These are phyloP conservation scores for Entonaema liquescens DNA, from an alignment of 495 filamentous ascomycete species.

Conservation along the genomic window DNA sequence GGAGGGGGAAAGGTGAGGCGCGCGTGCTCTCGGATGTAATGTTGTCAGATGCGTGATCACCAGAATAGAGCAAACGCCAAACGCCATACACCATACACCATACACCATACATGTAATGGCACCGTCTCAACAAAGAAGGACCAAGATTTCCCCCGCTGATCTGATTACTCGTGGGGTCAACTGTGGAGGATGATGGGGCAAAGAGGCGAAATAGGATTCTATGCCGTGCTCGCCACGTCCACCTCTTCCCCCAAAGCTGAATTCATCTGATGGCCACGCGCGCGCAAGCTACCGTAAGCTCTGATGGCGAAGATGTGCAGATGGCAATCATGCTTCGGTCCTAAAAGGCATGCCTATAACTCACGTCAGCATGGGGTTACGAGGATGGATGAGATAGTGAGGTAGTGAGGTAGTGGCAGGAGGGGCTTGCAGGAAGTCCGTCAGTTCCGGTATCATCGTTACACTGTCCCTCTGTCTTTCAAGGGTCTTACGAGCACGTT, in stretches of 20 bases:
- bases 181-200: slow-evolving; percentile 3
- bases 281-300: slow-evolving; percentile 24
- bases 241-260: slow-evolving; percentile 12
- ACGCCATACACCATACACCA: slow-evolving; percentile 9
- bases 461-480: slow-evolving; percentile 31
- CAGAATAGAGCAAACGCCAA: neutral
- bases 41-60: slow-evolving; percentile 13
- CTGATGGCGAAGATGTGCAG: slow-evolving; percentile 30
- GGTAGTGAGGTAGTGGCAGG: slow-evolving; percentile 30
- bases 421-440: slow-evolving; percentile 42
- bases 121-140: slow-evolving; percentile 29
- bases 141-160: slow-evolving; percentile 21
- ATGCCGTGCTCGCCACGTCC: slow-evolving; percentile 26
- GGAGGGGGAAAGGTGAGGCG: neutral
- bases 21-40: neutral
- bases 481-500: slow-evolving; percentile 24
- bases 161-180: slow-evolving; percentile 25
- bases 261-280: slow-evolving; percentile 25
- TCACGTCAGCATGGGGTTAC: slow-evolving; percentile 36
- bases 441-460: slow-evolving; percentile 43
- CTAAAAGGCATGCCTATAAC: slow-evolving; percentile 20
- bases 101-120: slow-evolving; percentile 1
- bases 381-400: neutral
- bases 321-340: slow-evolving; percentile 29
- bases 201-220: slow-evolving; percentile 4